These are phyloP conservation scores for Candida krabiensis DNA, from an alignment of 805 yeast species.

Conservation along the genomic window DNA sequence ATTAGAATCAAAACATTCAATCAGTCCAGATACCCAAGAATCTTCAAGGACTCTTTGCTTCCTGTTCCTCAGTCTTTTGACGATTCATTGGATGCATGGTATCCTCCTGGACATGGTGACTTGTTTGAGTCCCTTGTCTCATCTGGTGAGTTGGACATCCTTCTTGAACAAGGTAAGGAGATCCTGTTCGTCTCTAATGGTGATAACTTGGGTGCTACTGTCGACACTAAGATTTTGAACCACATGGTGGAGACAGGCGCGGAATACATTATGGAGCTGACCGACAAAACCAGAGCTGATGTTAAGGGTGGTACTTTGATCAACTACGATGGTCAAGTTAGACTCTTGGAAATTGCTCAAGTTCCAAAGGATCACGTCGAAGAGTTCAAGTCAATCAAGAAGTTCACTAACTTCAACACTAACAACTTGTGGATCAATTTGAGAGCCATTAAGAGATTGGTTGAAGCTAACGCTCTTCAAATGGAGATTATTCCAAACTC, in stretches of 20 bases:
- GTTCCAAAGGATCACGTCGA: slow-evolving; percentile 98
- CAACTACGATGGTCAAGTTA: slow-evolving; percentile 91
- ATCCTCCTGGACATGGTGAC: slow-evolving; percentile 99
- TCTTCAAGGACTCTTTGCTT: slow-evolving; percentile 89
- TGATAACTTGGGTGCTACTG: slow-evolving; percentile 98
- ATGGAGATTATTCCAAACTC: slow-evolving; percentile 95
- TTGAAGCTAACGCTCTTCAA: slow-evolving; percentile 77
- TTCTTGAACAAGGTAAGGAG: slow-evolving; percentile 92
- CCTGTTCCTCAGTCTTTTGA: slow-evolving; percentile 84
- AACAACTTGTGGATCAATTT: slow-evolving; percentile 97
- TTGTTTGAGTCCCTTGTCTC: slow-evolving; percentile 85
- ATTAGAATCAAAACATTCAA: slow-evolving; percentile 93
- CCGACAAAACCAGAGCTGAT: slow-evolving; percentile 98
- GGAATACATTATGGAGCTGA: slow-evolving; percentile 97
- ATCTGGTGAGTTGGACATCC: slow-evolving; percentile 88
- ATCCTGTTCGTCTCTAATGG: slow-evolving; percentile 94
- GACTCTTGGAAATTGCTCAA: slow-evolving; percentile 95
- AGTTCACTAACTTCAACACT: slow-evolving; percentile 97
- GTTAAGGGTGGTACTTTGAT: slow-evolving; percentile 99
- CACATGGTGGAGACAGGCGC: slow-evolving; percentile 91
- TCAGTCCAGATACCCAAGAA: slow-evolving; percentile 97
- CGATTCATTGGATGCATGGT: slow-evolving; percentile 86
- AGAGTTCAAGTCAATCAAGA: slow-evolving; percentile 96
- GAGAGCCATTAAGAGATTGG: slow-evolving; percentile 89
- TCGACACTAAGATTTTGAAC: slow-evolving; percentile 82